phyloP scores from a whole-genome alignment of 192 early-diverging fungal genomes.

The Bifiguratus adelaidae region DNA sequence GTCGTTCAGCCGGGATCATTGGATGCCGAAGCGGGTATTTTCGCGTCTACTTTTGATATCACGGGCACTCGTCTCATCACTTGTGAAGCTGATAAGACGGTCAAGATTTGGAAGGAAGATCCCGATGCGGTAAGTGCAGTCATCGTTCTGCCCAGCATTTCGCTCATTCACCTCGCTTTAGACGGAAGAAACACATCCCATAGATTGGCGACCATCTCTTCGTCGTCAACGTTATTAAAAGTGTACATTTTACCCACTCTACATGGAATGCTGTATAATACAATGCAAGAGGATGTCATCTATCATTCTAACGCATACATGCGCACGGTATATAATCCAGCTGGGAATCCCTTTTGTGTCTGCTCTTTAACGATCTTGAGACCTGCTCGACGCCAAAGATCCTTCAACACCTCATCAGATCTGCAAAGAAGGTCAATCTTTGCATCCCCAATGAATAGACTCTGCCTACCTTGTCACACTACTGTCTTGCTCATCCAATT shows the following conservation, averaged over 20 bases:
- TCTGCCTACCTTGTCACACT: constrained; percentile 52
- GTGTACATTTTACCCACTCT: too few relatives aligned
- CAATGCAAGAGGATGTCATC: too few relatives aligned
- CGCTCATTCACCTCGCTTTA: too few relatives aligned
- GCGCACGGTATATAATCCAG: constrained; percentile 53
- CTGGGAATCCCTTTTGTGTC: constrained; percentile 56
- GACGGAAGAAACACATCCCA: constrained; percentile 41
- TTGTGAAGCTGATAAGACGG: constrained; percentile 97
- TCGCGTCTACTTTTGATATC: constrained; percentile 90
- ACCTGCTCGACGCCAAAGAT: constrained; percentile 50
- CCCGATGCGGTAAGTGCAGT: constrained; percentile 48
- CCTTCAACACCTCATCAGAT: constrained; percentile 45
- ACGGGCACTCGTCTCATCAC: constrained; percentile 94
- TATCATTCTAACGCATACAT: too few relatives aligned
- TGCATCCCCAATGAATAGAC: neutral
- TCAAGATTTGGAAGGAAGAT: constrained; percentile 96
- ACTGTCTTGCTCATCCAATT: constrained; percentile 77
- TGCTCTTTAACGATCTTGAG: constrained; percentile 49
- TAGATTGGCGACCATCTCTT: constrained; percentile 43
- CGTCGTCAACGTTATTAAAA: too few relatives aligned
- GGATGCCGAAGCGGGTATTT: constrained; percentile 92
- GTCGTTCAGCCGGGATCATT: constrained; percentile 92
- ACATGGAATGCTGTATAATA: too few relatives aligned
- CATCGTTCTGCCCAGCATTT: neutral
- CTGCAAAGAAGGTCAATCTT: constrained; percentile 9